These are phyloP conservation scores for Dactylellina haptotyla DNA, from an alignment of 2,329 filamentous ascomycete genomes.

Conservation along the genomic window DNA sequence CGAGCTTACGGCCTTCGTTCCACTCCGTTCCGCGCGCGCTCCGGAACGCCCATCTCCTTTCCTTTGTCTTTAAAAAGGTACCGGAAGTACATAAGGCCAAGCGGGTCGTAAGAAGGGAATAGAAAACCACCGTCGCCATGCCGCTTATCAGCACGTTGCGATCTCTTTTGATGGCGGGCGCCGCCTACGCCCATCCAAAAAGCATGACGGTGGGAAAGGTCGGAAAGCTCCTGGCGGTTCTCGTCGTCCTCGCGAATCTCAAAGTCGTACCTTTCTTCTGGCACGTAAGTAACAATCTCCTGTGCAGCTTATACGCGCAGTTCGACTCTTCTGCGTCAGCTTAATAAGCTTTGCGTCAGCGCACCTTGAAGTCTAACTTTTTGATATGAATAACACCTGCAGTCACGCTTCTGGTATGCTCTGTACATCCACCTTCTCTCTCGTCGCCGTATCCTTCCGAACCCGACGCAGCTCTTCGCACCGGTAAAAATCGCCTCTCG, in stretches of 20 bases:
- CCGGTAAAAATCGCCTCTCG: slow-evolving; percentile 74
- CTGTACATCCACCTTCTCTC: slow-evolving; percentile 68
- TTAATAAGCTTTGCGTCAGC: neutral
- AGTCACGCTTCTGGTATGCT: slow-evolving; percentile 71
- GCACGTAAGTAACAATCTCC: slow-evolving; percentile 69
- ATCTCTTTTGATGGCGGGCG: slow-evolving; percentile 27
- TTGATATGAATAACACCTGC: too few species aligned
- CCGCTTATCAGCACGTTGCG: slow-evolving; percentile 29
- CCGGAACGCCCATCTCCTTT: neutral
- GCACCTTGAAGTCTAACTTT: too few species aligned
- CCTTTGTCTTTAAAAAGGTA: slow-evolving; percentile 1
- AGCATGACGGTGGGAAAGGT: slow-evolving; percentile 40
- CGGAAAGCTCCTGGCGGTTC: slow-evolving; percentile 58
- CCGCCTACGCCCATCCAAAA: slow-evolving; percentile 39
- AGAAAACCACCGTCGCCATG: slow-evolving; percentile 17
- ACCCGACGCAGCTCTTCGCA: slow-evolving; percentile 75
- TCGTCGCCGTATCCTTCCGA: slow-evolving; percentile 65
- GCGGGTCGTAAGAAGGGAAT: neutral
- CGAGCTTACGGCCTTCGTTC: slow-evolving; percentile 20
- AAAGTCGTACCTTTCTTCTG: slow-evolving; percentile 80
- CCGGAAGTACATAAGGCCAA: neutral
- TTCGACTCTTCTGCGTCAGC: neutral
- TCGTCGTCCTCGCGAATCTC: slow-evolving; percentile 72
- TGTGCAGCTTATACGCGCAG: neutral
- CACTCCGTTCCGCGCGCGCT: slow-evolving; percentile 18